Percentiles rank a stretch among this genome's conserved stretches.
These are phyloP conservation scores for Suhomyces tanzawaensis DNA, from an alignment of 805 yeast genomes.

Conservation along the genomic window DNA sequence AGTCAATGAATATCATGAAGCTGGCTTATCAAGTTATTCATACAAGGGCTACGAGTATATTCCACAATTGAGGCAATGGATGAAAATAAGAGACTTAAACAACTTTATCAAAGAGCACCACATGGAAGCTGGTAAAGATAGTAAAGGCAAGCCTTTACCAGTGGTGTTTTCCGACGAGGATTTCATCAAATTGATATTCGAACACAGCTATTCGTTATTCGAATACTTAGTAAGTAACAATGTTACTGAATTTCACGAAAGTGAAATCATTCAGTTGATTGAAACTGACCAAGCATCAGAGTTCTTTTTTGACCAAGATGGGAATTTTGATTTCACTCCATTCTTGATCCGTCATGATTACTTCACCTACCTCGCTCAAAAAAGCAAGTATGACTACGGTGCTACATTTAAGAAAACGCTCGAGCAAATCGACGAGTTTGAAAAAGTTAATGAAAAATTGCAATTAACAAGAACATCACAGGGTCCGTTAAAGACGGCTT, in stretches of 20 bases:
- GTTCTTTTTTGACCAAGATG: slow-evolving; percentile 8
- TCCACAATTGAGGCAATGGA: slow-evolving; percentile 58
- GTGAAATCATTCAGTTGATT: slow-evolving; percentile 20
- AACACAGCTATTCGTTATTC: slow-evolving; percentile 23
- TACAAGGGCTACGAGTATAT: slow-evolving; percentile 46
- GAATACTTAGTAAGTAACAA: slow-evolving; percentile 28
- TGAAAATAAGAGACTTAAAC: slow-evolving; percentile 20
- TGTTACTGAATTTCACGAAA: slow-evolving; percentile 33
- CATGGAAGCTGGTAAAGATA: slow-evolving; percentile 4
- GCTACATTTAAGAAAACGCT: slow-evolving; percentile 1
- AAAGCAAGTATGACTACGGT: slow-evolving; percentile 5
- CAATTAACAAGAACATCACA: no score
- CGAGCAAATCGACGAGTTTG: not conserved
- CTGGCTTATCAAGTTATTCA: slow-evolving; percentile 9
- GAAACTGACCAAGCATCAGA: slow-evolving; percentile 7
- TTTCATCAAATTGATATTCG: slow-evolving; percentile 24
- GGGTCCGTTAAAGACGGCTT: no score
- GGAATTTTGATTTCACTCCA: slow-evolving; percentile 4
- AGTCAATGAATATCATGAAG: slow-evolving; percentile 26
- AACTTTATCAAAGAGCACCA: slow-evolving; percentile 6
- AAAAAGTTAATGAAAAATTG: no score
- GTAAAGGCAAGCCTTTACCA: not conserved
- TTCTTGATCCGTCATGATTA: slow-evolving; percentile 14
- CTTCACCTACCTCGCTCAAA: slow-evolving; percentile 5
- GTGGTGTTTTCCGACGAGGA: slow-evolving; percentile 18